phyloP scores from a whole-genome alignment of 1,284 basidiomycete genomes.

The Pseudozyma tsukubaensis region DNA sequence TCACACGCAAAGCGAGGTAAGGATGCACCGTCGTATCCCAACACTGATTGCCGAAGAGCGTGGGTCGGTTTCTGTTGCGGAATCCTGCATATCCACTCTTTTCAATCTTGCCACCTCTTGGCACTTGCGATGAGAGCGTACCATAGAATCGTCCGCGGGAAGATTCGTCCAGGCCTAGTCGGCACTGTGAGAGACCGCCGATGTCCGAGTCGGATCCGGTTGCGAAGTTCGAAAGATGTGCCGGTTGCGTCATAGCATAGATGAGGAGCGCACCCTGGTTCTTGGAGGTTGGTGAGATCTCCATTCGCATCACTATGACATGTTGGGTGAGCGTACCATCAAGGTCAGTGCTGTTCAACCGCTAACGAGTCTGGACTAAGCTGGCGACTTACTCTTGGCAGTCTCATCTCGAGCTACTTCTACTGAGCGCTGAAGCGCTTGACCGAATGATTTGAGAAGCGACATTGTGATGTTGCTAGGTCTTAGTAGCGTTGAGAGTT shows the following conservation, averaged over 20 bases:
- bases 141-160: slow-evolving; percentile 67
- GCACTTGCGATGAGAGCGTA: slow-evolving; percentile 67
- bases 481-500: not conserved
- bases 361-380: not conserved
- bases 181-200: slow-evolving; percentile 80
- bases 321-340: not conserved
- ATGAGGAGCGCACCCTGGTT: slow-evolving; percentile 50
- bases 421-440: slow-evolving; percentile 60
- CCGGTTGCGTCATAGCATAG: slow-evolving; percentile 45
- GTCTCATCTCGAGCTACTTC: slow-evolving; percentile 57
- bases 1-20: slow-evolving; percentile 81
- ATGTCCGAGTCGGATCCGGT: slow-evolving; percentile 85
- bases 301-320: slow-evolving; percentile 60
- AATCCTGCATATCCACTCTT: slow-evolving; percentile 78
- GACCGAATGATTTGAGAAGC: slow-evolving; percentile 40
- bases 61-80: slow-evolving; percentile 76
- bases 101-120: slow-evolving; percentile 65
- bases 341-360: slow-evolving; percentile 6
- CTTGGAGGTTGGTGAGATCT: slow-evolving; percentile 53
- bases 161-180: slow-evolving; percentile 54
- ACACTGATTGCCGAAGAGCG: slow-evolving; percentile 81
- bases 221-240: slow-evolving; percentile 71
- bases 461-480: slow-evolving; percentile 42
- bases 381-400: slow-evolving; percentile 46
- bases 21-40: slow-evolving; percentile 84